Evolutionary conservation across 2,329 filamentous ascomycete genomes (phyloP).

Genomic region (Ascosphaera aggregata): DNA sequence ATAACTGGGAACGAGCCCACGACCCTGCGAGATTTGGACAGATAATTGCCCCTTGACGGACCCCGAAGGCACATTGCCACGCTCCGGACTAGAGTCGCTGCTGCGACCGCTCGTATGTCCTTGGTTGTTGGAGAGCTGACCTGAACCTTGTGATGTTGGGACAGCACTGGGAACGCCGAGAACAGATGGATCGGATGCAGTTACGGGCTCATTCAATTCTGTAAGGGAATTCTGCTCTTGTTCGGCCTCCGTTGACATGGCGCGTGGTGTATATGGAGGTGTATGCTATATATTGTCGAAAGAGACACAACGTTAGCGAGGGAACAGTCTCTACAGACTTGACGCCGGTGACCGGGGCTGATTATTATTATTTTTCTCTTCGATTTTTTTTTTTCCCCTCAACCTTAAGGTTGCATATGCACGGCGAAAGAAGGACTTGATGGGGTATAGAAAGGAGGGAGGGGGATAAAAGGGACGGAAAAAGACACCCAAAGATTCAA

Average conservation of each 20-base stretch:
- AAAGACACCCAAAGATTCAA: too few relatives aligned
- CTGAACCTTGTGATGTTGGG: neutral
- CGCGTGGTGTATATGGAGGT: slow-evolving; percentile 70
- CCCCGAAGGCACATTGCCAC: slow-evolving; percentile 14
- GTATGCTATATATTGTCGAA: slow-evolving; percentile 97
- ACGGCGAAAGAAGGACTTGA: slow-evolving; percentile 15
- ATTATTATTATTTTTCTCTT: too few relatives aligned
- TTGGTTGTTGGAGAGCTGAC: neutral
- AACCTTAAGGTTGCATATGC: slow-evolving; percentile 20
- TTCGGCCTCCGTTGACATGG: slow-evolving; percentile 43
- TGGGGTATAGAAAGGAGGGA: neutral
- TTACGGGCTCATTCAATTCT: slow-evolving; percentile 6
- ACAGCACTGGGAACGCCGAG: neutral
- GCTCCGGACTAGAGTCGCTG: neutral
- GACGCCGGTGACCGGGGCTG: too few relatives aligned
- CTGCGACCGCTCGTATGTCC: slow-evolving; percentile 8
- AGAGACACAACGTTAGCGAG: too few relatives aligned
- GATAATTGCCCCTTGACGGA: slow-evolving; percentile 67
- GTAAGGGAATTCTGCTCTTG: slow-evolving; percentile 11
- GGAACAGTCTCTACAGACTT: slow-evolving; percentile 20
- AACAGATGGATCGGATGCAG: slow-evolving; percentile 11
- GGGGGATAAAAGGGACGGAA: neutral
- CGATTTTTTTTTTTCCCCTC: slow-evolving; percentile 20
- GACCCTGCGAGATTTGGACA: slow-evolving; percentile 69
- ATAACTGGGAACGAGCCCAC: slow-evolving; percentile 55